phyloP scores from a whole-genome alignment of 2,329 filamentous ascomycete species.

The Huntiella omanensis region DNA sequence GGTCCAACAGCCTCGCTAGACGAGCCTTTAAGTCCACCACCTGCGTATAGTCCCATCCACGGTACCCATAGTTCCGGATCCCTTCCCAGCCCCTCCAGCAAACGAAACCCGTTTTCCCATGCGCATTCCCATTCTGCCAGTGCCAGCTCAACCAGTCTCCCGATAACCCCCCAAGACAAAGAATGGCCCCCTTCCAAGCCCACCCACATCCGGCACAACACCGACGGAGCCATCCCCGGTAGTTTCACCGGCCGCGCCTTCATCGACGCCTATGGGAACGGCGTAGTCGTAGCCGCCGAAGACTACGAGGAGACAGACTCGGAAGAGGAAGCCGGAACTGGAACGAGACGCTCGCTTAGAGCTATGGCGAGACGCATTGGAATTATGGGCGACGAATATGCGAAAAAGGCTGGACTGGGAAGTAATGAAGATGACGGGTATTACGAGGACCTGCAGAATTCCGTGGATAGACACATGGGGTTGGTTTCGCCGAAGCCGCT shows the following conservation, averaged over 20 bases:
- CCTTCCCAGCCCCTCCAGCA: not conserved
- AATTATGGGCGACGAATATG: not conserved
- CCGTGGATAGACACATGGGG: not conserved
- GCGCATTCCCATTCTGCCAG: not conserved
- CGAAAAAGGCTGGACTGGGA: not conserved
- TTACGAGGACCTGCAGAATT: not conserved
- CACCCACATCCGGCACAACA: too few species aligned
- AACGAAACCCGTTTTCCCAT: not conserved
- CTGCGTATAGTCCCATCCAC: not conserved
- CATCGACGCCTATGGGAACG: not conserved
- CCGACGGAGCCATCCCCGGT: too few species aligned
- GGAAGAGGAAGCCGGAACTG: not conserved
- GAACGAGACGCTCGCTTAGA: too few species aligned
- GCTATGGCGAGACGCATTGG: too few species aligned
- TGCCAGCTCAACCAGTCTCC: not conserved
- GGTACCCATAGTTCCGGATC: not conserved
- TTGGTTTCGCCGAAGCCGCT: not conserved
- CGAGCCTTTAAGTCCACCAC: not conserved
- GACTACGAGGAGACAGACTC: slow-evolving; percentile 2
- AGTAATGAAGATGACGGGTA: not conserved
- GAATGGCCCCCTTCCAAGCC: too few species aligned
- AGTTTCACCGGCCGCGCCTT: too few species aligned
- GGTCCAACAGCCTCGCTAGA: not conserved
- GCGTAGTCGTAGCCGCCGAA: not conserved
- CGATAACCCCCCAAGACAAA: too few species aligned